Evolutionary conservation across 495 filamentous ascomycete species (phyloP), one percentile per base, ranked within the genome.

Genomic region (Daldinia caldariorum): DNA sequence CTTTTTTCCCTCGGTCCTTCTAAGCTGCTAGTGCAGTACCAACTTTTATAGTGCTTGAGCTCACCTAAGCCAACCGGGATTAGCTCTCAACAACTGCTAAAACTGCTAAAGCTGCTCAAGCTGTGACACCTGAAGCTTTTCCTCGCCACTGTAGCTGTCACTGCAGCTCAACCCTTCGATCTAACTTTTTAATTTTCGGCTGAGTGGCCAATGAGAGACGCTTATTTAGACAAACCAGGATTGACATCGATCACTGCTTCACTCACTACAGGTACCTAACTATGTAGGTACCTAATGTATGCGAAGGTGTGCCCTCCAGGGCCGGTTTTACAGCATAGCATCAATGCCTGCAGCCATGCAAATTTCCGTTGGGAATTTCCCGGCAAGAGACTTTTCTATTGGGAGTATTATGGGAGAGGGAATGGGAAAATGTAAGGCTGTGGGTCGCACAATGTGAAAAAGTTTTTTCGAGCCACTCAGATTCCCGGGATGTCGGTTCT

Each of bases 301-400:
- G n/a, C n/a, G n/a, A 35, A 10, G 31, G 31, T 20, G 31, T 20
- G 35, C 34, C 18, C 26, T 41, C 18, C 54, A 35, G 34, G 34
- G 34, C 43, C 43, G 9, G 18, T 9, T 9, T 47, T 47, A 47
- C 43, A 47, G 43, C 43, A 8, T 16, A 47, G 18, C 43, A 10
- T 22, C 9, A 47, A 47, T 47, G 43, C 43, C 43, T 47, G 43
- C 43, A 47, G 43, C 43, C 5, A 20, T 45, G 58, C 60, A 67
- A 67, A 72, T 64, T 67, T 67, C 54, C 55, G 63, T 72, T 72
- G 69, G 60, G 64, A 67, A 57, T 31, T 26, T 67, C 59, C 69
- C 69, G 49, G 13, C 7, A 53, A 26, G 49, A 32, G 6, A 35
- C 6, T 10, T 51, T 45, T 47, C 43, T 47, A 20, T 39, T 39